Evolutionary conservation across 2,329 filamentous ascomycete species (phyloP), one percentile per base, ranked within the genome.

Genomic region (Cladophialophora bantiana): DNA sequence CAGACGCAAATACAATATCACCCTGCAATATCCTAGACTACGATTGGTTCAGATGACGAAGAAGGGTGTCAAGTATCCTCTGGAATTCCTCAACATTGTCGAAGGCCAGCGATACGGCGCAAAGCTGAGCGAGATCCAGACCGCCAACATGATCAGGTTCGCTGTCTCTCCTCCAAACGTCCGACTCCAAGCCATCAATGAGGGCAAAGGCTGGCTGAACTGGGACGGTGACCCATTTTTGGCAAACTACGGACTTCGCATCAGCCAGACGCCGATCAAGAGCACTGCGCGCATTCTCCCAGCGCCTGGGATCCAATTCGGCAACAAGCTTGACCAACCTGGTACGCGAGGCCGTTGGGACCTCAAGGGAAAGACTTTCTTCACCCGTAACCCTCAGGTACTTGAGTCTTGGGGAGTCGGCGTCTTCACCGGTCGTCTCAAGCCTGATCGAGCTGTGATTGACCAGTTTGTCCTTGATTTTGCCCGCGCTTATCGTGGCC

Each of bases 121-220:
- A 75, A 89, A 89, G 77, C 76, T 89, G 55, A 83, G 83, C 59
- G 86, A 88, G 62, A 74, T 74, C 0, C 83, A 96, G 80, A 97
- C 94, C 0, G 82, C 89, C 0, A 80, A 85, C 4, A 99, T 99
- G 95, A 97, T 99, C 81, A 94, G 91, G 77, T 93, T 94, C 73
- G 94, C 94, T 0, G 94, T 97, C 4, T 92, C 90, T 5, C 85
- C 89, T 0, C 95, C 95, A 0, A 76, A 77, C 0, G 77, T 88
- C 35, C 91, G 95, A n/a, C 86, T 87, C 71, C 73, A 76, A 0
- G 87, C 90, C 20, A 93, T 98, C 72, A 80, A 88, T 57, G 77
- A 85, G 3, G 90, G 90, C 15, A 86, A 97, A 7, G 75, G 80
- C 0, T 85, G 90, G 70, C 83, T 94, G 0, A 81, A 88, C 9